Evolutionary conservation across 306 rosid species (phyloP), one percentile per base, ranked within the genome.

Genomic region (Cucurbita maxima): DNA sequence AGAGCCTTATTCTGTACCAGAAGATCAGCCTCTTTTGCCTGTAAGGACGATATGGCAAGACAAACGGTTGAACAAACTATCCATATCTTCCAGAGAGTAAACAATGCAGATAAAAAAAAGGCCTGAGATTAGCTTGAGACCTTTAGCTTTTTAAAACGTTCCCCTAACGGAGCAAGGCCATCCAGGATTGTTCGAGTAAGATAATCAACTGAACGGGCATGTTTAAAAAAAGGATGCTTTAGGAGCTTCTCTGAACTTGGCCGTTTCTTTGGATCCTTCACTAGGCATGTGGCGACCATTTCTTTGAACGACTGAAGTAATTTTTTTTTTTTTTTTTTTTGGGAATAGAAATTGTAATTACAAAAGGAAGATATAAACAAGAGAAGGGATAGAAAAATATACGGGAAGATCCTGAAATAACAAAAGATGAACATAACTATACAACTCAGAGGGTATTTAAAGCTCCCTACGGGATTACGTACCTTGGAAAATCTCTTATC

Each of bases 241-340:
- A 90, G 71, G 74, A 90, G 96, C 82, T 86, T 87, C 73, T 90
- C 96, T 70, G 98, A 81, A 18, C 88, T 82, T 19, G 96, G 98
- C 47, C 98, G 96, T 79, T 88, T 93, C 86, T 87, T 88, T 55
- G 96, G 98, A 82, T 93, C 98, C 89, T 93, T 93, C 64, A 93
- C 96, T 78, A 93, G 83, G 89, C 98, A 93, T 71, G 86, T 83
- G 50, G 92, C 93, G 20, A 93, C 96, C 78, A 93, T 60, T 79
- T 93, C 96, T 79, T 88, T 93, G 83, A 93, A 90, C 43, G 96
- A 83, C 98, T 93, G 79, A 72, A 71, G n/a, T 44, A 20, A 10
- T 10, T 43, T 41, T 18, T 64, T 44, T 20, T 19, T 30, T 30
- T 30, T 30, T 30, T 30, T 30, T 30, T 30, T 30, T 30, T 30